Evolutionary conservation across 2,329 filamentous ascomycete species (phyloP), one percentile per base, ranked within the genome.

Genomic region (Meredithiella fracta): DNA sequence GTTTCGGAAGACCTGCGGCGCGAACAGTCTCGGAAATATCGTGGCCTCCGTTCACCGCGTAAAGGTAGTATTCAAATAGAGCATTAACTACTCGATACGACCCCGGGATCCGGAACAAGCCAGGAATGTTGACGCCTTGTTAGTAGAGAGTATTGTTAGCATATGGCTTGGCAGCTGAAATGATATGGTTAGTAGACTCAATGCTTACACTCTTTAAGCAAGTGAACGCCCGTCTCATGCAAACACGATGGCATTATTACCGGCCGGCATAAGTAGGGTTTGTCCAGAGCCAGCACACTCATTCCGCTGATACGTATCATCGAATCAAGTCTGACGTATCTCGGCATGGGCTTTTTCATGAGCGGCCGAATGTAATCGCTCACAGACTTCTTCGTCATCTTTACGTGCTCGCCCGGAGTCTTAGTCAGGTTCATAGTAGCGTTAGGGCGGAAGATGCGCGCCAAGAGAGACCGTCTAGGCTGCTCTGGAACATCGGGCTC

Each of bases 211-310:
- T 83, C 68, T 51, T 82, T 76, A 2, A 79, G 70, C 8, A 85
- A 71, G 63, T 79, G 74, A 60, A 83, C 78, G n/a, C 77, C 79
- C 7, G 78, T 80, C 8, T 82, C 81, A 47, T 81, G 78, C 51
- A 85, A 72, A 60, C 81, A 83, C 3, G 81, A 83, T 7, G 82
- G 82, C 29, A 85, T 67, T 17, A 76, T 67, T 25, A 85, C 66
- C 23, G 74, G 73, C 17, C 74, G 71, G 1, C 78, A 73, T 2
- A 79, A 70, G 61, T 82, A 78, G 54, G 80, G 78, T 2, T 69
- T 61, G 0, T 80, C 80, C 7, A 85, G 68, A 61, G 80, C 77
- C 51, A 85, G 67, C 29, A 77, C 67, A 63, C 78, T 82, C 63
- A 78, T 78, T 38, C 82, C 81, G 60, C 79, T 80, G 29, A 84